These are phyloP conservation scores for Hordeum pubiflorum DNA, from an alignment of 202 grass and related monocot species.

Conservation along the genomic window DNA sequence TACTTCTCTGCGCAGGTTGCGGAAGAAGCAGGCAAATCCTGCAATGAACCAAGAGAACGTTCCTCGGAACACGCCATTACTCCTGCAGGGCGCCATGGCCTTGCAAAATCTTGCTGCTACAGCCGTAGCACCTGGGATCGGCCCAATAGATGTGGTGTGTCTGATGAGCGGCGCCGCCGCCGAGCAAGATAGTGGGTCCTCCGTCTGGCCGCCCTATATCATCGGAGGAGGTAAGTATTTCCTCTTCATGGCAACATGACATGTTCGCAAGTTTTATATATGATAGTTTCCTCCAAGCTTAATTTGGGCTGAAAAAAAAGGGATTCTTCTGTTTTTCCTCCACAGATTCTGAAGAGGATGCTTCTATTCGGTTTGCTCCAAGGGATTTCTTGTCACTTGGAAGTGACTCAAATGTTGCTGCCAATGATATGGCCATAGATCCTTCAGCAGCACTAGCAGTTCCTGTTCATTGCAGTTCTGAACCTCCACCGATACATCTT, in stretches of 20 bases:
- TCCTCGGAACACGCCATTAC: background rate
- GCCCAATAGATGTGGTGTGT: background rate
- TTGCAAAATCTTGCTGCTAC: constrained; percentile 11
- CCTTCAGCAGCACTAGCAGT: constrained; percentile 11
- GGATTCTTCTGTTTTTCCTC: background rate
- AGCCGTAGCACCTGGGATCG: background rate
- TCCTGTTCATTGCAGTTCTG: constrained; percentile 19
- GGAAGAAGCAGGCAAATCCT: constrained; percentile 17
- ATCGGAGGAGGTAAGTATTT: constrained; percentile 22
- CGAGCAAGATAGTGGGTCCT: background rate
- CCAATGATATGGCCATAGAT: background rate
- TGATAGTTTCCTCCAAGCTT: background rate
- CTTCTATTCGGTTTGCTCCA: constrained; percentile 6
- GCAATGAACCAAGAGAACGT: background rate
- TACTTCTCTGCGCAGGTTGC: constrained; percentile 17
- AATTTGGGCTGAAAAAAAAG: background rate
- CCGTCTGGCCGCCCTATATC: constrained; percentile 6
- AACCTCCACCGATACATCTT: background rate
- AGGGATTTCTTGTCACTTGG: constrained; percentile 31
- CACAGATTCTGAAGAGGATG: constrained; percentile 22
- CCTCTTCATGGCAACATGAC: background rate
- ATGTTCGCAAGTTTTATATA: background rate
- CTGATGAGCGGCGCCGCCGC: background rate
- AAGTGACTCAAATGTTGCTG: constrained; percentile 5
- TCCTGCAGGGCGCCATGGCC: background rate